Evolutionary conservation across 768 basidiomycete genomes (phyloP).

Genomic region (Exsudoporus frostii): DNA sequence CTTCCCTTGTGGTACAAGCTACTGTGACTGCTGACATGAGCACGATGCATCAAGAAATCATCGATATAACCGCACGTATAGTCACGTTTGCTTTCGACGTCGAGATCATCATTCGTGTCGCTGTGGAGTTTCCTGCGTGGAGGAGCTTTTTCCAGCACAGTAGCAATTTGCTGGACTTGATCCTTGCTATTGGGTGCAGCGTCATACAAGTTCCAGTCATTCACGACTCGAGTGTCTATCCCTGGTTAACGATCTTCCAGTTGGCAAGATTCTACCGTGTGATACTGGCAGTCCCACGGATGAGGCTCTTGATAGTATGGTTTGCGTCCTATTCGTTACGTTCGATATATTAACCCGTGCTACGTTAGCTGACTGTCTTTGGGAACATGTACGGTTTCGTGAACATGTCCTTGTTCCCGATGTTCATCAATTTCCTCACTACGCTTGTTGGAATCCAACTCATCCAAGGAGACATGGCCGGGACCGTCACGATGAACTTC

Average conservation of each 20-base stretch:
- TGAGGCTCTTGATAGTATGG: conserved; percentile 79
- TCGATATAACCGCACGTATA: conserved; percentile 67
- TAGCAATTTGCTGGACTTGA: conserved; percentile 70
- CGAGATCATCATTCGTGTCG: conserved; percentile 77
- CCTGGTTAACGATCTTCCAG: conserved; percentile 90
- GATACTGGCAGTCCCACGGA: conserved; percentile 84
- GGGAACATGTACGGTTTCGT: conserved; percentile 87
- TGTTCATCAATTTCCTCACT: conserved; percentile 82
- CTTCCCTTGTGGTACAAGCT: conserved; percentile 70
- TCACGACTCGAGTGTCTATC: conserved; percentile 58
- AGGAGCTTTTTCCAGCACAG: conserved; percentile 61
- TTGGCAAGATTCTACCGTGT: conserved; percentile 87
- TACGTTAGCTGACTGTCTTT: conserved; percentile 72
- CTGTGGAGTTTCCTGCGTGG: conserved; percentile 79
- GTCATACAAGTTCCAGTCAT: conserved; percentile 86
- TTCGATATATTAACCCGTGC: conserved; percentile 4
- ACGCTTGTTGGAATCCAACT: conserved; percentile 83
- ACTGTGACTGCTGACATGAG: conserved; percentile 55
- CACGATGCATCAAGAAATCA: conserved; percentile 40
- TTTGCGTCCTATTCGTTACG: not conserved
- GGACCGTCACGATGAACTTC: conserved; percentile 61
- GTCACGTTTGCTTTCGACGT: conserved; percentile 84
- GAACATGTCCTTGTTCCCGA: conserved; percentile 90
- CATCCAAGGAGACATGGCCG: conserved; percentile 74
- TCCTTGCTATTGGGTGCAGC: conserved; percentile 69